These are phyloP conservation scores for Alisma plantagoaquatica DNA, from an alignment of 106 monocot species.

Conservation along the genomic window DNA sequence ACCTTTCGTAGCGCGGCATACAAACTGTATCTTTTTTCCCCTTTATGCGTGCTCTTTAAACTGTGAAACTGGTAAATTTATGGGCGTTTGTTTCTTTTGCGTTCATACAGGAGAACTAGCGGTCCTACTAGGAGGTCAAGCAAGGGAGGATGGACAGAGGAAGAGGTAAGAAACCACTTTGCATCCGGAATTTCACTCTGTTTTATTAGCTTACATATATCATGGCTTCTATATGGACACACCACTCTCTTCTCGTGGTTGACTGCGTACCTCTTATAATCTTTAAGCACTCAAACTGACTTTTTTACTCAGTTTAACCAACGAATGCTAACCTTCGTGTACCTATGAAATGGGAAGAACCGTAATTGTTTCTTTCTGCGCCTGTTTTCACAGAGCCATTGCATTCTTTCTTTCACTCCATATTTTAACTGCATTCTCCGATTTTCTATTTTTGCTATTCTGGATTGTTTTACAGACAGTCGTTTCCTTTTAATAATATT, in stretches of 20 bases:
- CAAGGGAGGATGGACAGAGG: conserved; percentile 28
- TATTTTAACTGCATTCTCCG: background rate
- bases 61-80: too few species aligned
- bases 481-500: too few species aligned
- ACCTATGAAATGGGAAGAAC: too few species aligned
- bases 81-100: background rate
- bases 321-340: background rate
- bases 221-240: background rate
- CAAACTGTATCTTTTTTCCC: background rate
- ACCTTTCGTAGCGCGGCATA: background rate
- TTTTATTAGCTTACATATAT: background rate
- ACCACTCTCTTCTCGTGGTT: background rate
- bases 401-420: background rate
- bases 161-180: conserved; percentile 17
- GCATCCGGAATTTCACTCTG: background rate
- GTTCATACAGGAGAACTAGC: conserved; percentile 15
- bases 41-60: too few species aligned
- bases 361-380: too few species aligned
- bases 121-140: conserved; percentile 27
- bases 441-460: background rate
- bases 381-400: too few species aligned
- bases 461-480: too few species aligned
- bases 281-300: background rate
- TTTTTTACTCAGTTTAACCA: background rate
- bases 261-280: background rate